Conservation (phyloP, 371 early-diverging fungal genomes). For the Lichtheimia ramosa region DNA sequence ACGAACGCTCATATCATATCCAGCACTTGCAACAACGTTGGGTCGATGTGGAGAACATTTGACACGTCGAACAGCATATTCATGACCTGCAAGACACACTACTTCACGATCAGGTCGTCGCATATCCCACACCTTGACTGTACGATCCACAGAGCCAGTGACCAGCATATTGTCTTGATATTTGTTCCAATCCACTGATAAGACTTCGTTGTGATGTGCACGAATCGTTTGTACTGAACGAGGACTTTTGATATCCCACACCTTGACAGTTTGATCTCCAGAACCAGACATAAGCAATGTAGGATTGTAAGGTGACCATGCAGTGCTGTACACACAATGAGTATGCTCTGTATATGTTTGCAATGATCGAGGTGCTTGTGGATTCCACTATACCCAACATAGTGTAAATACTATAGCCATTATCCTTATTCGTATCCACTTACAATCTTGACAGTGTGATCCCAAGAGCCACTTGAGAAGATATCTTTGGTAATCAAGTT, state of each 20-base stretch:
- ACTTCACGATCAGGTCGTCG: conserved; percentile 74
- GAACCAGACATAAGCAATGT: conserved; percentile 84
- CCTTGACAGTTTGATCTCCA: conserved; percentile 85
- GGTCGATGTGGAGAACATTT: conserved; percentile 89
- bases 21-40: conserved; percentile 76
- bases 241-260: conserved; percentile 84
- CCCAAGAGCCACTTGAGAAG: conserved; percentile 93
- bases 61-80: conserved; percentile 88
- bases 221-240: conserved; percentile 71
- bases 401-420: neutral
- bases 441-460: conserved; percentile 90
- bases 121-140: conserved; percentile 89
- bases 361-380: conserved; percentile 75
- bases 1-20: conserved; percentile 94
- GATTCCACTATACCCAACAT: conserved; percentile 73
- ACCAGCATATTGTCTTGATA: conserved; percentile 79
- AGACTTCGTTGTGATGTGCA: conserved; percentile 87
- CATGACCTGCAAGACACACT: conserved; percentile 76
- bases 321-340: conserved; percentile 85
- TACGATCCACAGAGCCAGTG: conserved; percentile 87
- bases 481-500: conserved; percentile 84
- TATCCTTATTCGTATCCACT: conserved; percentile 12
- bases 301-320: conserved; percentile 83
- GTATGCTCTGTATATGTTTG: conserved; percentile 85
- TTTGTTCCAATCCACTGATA: conserved; percentile 95